phyloP scores from a whole-genome alignment of 1,284 basidiomycete species.

The Filobasidium uniguttulatum region DNA sequence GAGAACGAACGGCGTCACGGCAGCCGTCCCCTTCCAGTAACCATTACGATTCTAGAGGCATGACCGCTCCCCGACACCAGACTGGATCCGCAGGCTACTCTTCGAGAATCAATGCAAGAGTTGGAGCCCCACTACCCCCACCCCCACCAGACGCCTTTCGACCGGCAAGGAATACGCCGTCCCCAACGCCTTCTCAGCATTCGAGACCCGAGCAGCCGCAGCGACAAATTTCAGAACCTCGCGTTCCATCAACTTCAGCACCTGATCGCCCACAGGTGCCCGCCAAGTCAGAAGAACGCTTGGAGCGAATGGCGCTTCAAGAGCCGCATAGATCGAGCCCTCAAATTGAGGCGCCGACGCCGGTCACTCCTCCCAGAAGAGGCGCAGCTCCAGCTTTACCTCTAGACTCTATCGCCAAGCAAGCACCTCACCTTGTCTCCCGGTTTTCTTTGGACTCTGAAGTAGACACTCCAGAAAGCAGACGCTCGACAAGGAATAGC shows the following conservation, averaged over 20 bases:
- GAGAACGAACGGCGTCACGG: not conserved
- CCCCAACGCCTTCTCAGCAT: slow-evolving; percentile 5
- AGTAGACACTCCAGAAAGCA: not conserved
- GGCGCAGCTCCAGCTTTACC: not conserved
- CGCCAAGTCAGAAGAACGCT: slow-evolving; percentile 1
- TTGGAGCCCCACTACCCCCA: slow-evolving; percentile 15
- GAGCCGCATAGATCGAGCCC: not conserved
- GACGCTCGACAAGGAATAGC: not conserved
- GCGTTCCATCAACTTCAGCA: slow-evolving; percentile 18
- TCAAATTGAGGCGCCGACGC: not conserved
- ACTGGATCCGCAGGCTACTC: not conserved
- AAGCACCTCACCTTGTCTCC: not conserved
- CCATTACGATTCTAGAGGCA: not conserved
- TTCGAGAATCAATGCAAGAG: not conserved
- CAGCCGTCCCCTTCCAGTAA: not conserved
- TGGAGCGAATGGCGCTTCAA: slow-evolving; percentile 8
- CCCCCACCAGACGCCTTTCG: slow-evolving; percentile 36
- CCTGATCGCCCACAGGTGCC: slow-evolving; percentile 18
- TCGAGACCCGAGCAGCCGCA: slow-evolving; percentile 1
- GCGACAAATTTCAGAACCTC: slow-evolving; percentile 16
- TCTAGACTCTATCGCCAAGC: not conserved
- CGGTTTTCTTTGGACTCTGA: slow-evolving; percentile 15
- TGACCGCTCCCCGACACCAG: not conserved
- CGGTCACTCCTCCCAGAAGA: slow-evolving; percentile 2
- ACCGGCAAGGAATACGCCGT: slow-evolving; percentile 20